Base-by-base conservation (phyloP, 331 rosid genomes). In the Arachis monticola region DNA sequence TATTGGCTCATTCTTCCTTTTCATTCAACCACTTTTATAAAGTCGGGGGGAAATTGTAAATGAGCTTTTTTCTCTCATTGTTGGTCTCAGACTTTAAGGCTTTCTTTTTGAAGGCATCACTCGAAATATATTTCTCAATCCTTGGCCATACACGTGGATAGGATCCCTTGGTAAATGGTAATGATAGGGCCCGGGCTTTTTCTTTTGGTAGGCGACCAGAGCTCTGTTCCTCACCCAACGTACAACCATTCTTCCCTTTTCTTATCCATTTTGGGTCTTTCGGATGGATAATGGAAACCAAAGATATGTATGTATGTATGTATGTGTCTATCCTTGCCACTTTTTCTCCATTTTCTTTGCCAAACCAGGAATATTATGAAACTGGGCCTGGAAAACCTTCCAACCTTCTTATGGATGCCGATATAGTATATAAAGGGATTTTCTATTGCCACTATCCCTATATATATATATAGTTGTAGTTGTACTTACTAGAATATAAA, bases 81-180 rank as follows among this genome's bases (percentile, higher is more conserved):
- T 69, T 74, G 73, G 5, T 35, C 75, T 14, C 27, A 8, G 72
- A 69, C 79, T 84, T 64, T 73, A 50, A 62, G 69, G 69, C 82
- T 46, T 76, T 80, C 80, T 47, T 77, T 73, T 64, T 48, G 64
- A 9, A 44, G 77, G 79, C 72, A 80, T 83, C 75, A 72, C 80
- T 72, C 40, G 53, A 60, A 61, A 46, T 60, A 60, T 74, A 80
- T 56, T 69, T 61, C 68, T 68, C 58, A 41, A 74, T 84, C 83
- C 68, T 70, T 62, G 50, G 50, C 86, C 80, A n/a, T 72, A 55
- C 80, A 78, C 79, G 78, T 79, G 78, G 81, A 56, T 48, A 8
- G 5, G 32, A 66, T 58, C 56, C 45, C 60, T 60, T 70, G 22
- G 30, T 27, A 27, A 27, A 27, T 27, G 30, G 6, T 51, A 44